Conservation (phyloP, 257 asterid species). For the Solanum pimpinellifolium region DNA sequence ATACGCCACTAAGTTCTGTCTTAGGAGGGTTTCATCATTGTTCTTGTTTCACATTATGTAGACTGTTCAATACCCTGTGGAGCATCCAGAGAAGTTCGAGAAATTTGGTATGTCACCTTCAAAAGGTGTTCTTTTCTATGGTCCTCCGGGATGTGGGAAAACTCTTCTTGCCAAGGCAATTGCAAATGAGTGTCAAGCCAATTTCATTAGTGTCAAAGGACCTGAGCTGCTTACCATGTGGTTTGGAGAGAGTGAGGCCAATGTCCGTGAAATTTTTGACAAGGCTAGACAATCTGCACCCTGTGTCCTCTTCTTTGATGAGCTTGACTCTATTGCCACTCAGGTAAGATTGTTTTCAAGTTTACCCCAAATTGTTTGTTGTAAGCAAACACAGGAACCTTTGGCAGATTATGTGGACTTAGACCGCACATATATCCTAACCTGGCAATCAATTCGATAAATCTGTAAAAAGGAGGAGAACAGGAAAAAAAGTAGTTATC, state of each 20-base stretch:
- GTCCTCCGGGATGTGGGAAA: slow-evolving; percentile 71
- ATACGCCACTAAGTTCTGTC: not conserved
- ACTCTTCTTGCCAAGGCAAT: slow-evolving; percentile 60
- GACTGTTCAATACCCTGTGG: slow-evolving; percentile 68
- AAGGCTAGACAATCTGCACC: slow-evolving; percentile 58
- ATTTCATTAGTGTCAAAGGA: slow-evolving; percentile 53
- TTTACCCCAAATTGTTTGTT: not conserved
- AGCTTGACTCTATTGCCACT: slow-evolving; percentile 50
- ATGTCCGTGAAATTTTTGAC: slow-evolving; percentile 60
- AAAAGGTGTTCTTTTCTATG: slow-evolving; percentile 59
- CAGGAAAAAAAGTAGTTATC: not conserved
- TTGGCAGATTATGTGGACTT: not conserved
- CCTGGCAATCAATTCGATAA: not conserved
- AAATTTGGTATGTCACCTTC: slow-evolving; percentile 67
- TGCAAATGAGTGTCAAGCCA: slow-evolving; percentile 64
- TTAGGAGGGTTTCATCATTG: not conserved
- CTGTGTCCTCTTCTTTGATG: slow-evolving; percentile 54
- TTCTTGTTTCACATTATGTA: slow-evolving; percentile 1
- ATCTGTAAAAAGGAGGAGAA: not conserved
- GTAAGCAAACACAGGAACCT: too few species aligned
- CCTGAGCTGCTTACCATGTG: slow-evolving; percentile 67
- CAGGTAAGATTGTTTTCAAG: slow-evolving; percentile 17
- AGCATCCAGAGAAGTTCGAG: slow-evolving; percentile 59
- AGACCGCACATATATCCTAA: not conserved
- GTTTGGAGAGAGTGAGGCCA: slow-evolving; percentile 70